Evolutionary conservation across 441 rosid species (phyloP).

Genomic region (Populus hybrid): DNA sequence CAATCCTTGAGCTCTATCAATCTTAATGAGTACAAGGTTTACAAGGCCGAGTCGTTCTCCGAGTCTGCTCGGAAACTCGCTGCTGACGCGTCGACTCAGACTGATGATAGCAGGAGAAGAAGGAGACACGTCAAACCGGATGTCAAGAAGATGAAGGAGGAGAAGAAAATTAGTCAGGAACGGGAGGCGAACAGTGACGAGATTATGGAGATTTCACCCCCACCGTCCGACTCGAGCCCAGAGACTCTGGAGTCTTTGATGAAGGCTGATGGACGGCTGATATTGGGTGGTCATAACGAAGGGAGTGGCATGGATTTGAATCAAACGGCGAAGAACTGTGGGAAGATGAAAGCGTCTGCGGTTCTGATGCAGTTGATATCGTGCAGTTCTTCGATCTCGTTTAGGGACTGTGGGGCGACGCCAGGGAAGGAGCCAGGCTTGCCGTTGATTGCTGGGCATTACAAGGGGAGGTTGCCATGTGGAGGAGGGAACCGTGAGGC

Average conservation of each 20-base stretch:
- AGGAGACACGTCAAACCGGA: conserved; percentile 38
- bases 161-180: conserved; percentile 1
- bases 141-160: conserved; percentile 28
- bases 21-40: conserved; percentile 79
- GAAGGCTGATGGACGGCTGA: conserved; percentile 76
- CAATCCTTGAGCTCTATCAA: conserved; percentile 87
- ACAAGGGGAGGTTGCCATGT: conserved; percentile 45
- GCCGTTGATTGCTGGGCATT: conserved; percentile 44
- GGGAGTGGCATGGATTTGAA: conserved; percentile 16
- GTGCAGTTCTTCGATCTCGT: conserved; percentile 85
- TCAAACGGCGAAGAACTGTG: conserved; percentile 53
- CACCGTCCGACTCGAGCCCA: conserved; percentile 94
- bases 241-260: conserved; percentile 81
- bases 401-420: conserved; percentile 69
- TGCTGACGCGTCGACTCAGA: conserved; percentile 93
- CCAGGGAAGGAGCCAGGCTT: conserved; percentile 64
- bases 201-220: conserved; percentile 89
- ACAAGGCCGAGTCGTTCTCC: conserved; percentile 53
- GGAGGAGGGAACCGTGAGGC: conserved; percentile 38
- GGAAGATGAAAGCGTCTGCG: conserved; percentile 66
- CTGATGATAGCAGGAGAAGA: conserved; percentile 61
- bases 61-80: conserved; percentile 55
- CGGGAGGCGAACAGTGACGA: conserved; percentile 73
- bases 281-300: conserved; percentile 28
- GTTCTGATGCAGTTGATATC: conserved; percentile 91